Evolutionary conservation across 2,329 filamentous ascomycete genomes (phyloP), one percentile per base, ranked within the genome.

Genomic region (Fusarium dimerum): DNA sequence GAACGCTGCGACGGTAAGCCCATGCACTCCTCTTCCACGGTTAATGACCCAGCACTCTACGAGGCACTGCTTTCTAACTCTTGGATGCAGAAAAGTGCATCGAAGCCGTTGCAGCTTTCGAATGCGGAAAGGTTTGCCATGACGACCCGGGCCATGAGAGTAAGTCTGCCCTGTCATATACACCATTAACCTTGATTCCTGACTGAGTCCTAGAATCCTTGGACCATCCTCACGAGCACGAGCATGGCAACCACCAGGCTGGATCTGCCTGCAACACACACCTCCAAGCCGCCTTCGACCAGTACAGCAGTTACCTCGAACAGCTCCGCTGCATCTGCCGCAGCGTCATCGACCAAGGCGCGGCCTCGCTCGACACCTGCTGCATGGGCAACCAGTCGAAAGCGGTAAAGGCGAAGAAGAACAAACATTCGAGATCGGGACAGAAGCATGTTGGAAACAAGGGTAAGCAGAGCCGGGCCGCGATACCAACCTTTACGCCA

Each of bases 261-360:
- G 51, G 53, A 10, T 55, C 59, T 6, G 69, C 71, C 8, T 73
- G 71, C 43, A 65, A 47, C 38, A 63, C 64, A 30, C 71, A 73
- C 45, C 60, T 72, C 1, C 51, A 55, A 45, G 63, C 61, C 20
- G 70, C 71, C 1, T 69, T 72, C 42, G 64, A 70, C 16, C 65
- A 68, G 42, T 73, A 73, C 46, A 67, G 60, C 51, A 63, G 62
- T 47, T 71, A 71, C 44, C 65, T 73, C n/a, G 65, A 71, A 41
- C 63, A 65, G 10, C 68, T 68, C n/a, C 70, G 70, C 2, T 73
- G 71, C 58, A 72, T 73, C 53, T 73, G 71, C 55, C 69, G 68
- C 36, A 66, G 59, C 46, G 60, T 71, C 20, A 62, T 73, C 42
- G 68, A 68, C 0, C 20, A 26, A 26, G 20, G 20, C 20, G 52